Base-by-base conservation (phyloP, 805 yeast genomes). In the Pichia exigua region DNA sequence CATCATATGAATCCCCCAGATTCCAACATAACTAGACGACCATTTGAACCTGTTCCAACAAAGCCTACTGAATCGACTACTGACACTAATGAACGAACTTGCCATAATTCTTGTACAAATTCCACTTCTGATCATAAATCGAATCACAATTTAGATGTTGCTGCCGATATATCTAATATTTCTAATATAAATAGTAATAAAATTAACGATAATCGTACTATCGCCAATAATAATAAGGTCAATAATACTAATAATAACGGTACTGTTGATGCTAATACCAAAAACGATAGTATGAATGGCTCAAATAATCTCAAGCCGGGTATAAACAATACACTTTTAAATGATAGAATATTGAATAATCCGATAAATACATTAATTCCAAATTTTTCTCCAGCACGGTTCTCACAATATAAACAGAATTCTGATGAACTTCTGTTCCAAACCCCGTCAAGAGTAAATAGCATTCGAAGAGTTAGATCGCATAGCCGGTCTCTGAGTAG, bases 1-100 rank as follows among this genome's bases (percentile, higher is more conserved):
- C 71, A 67, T 51, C 47, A 57, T 20, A 54, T 64, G 30, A 57
- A 58, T n/a, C 61, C 59, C 35, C 62, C 65, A 18, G 61, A 57
- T 15, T 60, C 65, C 2, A 42, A 58, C 13, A 61, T 60, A 15
- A 57, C 65, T 6, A 54, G 69, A 46, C 53, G 67, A 40, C 68
- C 69, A 11, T 65, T 64, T 43, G 50, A 50, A 30, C 39, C 53
- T 3, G 13, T n/a, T 35, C n/a, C 41, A 13, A 11, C n/a, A 9
- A 30, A 10, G 12, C n/a, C 30, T 32, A 17, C 21, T 18, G 38
- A 27, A 18, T 6, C 6, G 4, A 11, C 12, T 15, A 17, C 9
- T 18, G 35, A n/a, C 10, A 35, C 18, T 15, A 21, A 44, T 17
- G 21, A 17, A 4, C 26, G 9, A 8, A 27, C 11, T n/a, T 27